Base-by-base conservation (phyloP, 140 eudicot species). In the Anethum foeniculum region DNA sequence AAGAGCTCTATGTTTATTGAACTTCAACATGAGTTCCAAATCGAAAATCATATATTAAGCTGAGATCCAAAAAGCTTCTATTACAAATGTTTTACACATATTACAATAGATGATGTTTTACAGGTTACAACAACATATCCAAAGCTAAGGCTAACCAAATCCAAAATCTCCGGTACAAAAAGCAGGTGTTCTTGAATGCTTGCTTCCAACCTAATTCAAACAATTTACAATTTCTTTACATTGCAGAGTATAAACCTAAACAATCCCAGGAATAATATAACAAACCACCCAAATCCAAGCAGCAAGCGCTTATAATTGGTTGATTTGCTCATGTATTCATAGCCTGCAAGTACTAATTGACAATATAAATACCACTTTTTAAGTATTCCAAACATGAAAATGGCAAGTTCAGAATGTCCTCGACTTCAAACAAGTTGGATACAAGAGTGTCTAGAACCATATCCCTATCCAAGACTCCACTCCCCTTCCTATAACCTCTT, bases 351-450 rank as follows among this genome's bases (percentile, higher is more conserved):
- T 60, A 72, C 85, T 68, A 90, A 52, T 85, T 82, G 77, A 92
- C 90, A 49, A 83, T 83, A 32, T 78, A 68, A 47, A 90, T 88
- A 80, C 95, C 93, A 76, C 87, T 90, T 80, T 86, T 93, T 43
- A 87, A 43, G 80, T 90, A 89, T 46, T 84, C 85, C 38, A 93
- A 81, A 87, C 93, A 91, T 36, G 98, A 88, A 81, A 93, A 93
- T 34, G 92, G 90, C 83, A 93, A 78, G 49, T 83, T 75, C 5
- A 88, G 69, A 21, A 80, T 77, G 18, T 77, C 84, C 44, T 88
- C 96, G 43, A 93, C 86, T 81, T 88, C 85, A 52, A 90, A 64
- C 25, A 90, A 87, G 75, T 81, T 88, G 12, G 92, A 77, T 12
- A 84, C 71, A 36, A 94, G 84, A 47, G 82, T 38, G 56, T 92